Conservation (phyloP, 2,329 filamentous ascomycete species). For the Fusarium anthophilum region DNA sequence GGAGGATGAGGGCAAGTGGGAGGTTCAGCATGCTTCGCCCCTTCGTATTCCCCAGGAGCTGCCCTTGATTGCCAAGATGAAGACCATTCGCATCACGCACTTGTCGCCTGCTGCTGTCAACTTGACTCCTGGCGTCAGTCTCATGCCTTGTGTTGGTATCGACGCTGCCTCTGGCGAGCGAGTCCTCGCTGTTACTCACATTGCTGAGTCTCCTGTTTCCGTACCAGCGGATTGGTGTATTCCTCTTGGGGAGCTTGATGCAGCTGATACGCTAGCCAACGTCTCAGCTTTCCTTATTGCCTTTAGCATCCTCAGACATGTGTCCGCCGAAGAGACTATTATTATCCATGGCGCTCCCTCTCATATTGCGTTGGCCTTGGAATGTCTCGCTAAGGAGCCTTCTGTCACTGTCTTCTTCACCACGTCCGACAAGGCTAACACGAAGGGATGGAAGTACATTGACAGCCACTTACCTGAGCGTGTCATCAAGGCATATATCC, state of each 20-base stretch:
- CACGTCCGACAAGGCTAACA: accelerated
- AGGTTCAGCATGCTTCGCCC: background rate
- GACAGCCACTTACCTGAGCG: background rate
- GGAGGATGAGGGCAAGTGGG: background rate
- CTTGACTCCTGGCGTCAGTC: accelerated
- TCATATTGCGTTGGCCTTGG: background rate
- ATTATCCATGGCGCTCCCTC: accelerated
- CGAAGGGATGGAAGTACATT: background rate
- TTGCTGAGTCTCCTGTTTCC: background rate
- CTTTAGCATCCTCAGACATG: background rate
- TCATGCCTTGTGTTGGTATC: accelerated
- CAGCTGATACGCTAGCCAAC: background rate
- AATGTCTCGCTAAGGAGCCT: accelerated
- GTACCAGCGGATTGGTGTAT: background rate
- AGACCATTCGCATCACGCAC: background rate
- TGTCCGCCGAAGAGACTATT: accelerated
- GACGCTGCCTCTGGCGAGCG: background rate
- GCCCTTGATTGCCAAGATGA: accelerated
- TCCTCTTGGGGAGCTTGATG: background rate
- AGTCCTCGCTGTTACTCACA: background rate
- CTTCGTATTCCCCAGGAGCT: background rate
- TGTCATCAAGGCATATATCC: accelerated
- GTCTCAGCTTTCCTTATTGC: background rate
- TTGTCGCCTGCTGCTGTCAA: background rate
- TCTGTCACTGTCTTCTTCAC: background rate